Evolutionary conservation across 129 eudicot species (phyloP), one percentile per base, ranked within the genome.

Genomic region (Mikania micrantha): DNA sequence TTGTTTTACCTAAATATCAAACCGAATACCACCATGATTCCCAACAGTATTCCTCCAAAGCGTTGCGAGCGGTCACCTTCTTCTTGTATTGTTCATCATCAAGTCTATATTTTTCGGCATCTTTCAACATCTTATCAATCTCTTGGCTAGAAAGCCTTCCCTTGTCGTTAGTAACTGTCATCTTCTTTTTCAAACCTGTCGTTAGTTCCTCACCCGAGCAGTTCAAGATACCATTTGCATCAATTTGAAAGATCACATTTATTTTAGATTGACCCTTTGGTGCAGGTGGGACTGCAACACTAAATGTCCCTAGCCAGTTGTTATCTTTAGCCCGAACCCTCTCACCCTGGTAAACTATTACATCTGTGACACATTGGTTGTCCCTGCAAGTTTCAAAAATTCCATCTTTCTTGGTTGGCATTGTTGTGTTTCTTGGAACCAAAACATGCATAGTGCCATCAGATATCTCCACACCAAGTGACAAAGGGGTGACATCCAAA

Each of bases 121-220:
- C 74, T 29, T 69, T 42, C n/a, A 53, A 15, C 65, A 69, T 69
- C 65, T 69, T 69, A 6, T 54, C 38, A 7, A 69, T 69, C 24
- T 69, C 66, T 38, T 56, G 19, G 4, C 54, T 40, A 2, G 66
- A 54, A 28, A 69, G 41, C 49, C 74, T 69, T 38, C 74, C 65
- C 38, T 54, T 39, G 17, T 54, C 53, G 5, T 54, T 54, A 12
- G 65, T 54, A 20, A 69, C 36, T 40, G 34, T 39, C 31, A 69
- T 54, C 10, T 22, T 56, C 24, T 54, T 69, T 60, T 56, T 69
- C 4, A 36, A 5, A 15, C 74, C 74, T 0, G 64, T 34, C 2
- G 38, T 11, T 31, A 22, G 8, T 9, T 69, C 74, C 54, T 69
- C 65, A 4, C 39, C 54, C n/a, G 67, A 62, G 67, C 67, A 62